Evolutionary conservation across 2,329 filamentous ascomycete genomes (phyloP).

Genomic region (Juglanconis sp.): DNA sequence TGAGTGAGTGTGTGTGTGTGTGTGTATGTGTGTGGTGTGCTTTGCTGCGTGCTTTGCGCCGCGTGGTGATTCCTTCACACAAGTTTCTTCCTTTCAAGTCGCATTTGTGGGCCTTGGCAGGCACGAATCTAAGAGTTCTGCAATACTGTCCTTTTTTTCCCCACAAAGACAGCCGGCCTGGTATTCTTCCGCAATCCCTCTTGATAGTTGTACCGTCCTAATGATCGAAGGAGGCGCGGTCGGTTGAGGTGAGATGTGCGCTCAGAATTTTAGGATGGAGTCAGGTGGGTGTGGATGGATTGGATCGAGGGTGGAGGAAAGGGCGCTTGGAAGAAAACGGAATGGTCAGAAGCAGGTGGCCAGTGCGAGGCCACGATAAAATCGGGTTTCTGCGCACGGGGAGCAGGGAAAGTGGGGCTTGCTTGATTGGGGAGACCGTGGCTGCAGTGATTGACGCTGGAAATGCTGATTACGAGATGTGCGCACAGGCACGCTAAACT

Average conservation of each 20-base stretch:
- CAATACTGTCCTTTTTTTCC: not conserved
- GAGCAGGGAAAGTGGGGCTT: not conserved
- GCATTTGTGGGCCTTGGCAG: not conserved
- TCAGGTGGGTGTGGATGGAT: not conserved
- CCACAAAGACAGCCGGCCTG: not conserved
- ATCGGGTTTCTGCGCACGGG: not conserved
- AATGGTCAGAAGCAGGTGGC: conserved; percentile 14
- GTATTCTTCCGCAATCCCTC: not conserved
- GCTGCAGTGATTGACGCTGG: not conserved
- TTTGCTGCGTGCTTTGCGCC: not conserved
- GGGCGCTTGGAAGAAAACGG: conserved; percentile 12
- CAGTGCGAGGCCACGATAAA: conserved; percentile 1
- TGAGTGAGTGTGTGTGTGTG: not conserved
- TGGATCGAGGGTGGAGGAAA: not conserved
- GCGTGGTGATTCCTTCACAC: not conserved
- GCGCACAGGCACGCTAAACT: not conserved
- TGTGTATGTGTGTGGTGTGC: not conserved
- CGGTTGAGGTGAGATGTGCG: conserved; percentile 1
- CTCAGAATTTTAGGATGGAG: conserved; percentile 2
- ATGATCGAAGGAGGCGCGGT: not conserved
- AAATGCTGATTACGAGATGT: not conserved
- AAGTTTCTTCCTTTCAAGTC: not conserved
- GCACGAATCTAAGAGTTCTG: not conserved
- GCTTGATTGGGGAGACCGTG: not conserved
- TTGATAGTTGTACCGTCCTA: not conserved